Evolutionary conservation across 257 asterid genomes (phyloP), one percentile per base, ranked within the genome.

Genomic region (Capsicum chinense): DNA sequence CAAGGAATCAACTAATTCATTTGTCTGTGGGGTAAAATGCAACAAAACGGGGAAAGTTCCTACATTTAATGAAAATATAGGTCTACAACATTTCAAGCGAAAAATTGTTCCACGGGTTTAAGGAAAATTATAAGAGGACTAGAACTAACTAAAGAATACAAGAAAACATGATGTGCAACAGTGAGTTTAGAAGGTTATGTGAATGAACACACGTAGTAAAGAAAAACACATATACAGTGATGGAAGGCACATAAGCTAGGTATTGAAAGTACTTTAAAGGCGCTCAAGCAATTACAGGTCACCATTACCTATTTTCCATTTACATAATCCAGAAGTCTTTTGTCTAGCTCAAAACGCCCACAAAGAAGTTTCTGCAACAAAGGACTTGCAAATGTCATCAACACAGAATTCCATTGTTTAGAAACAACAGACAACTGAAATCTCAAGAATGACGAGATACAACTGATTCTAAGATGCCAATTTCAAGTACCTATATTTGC

Each of bases 331-430:
- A 95, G 89, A 52, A 95, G 92, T 85, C 88, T 92, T 90, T 92
- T 92, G 85, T 95, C 99, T 5, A 95, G 99, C 94, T 92, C 98
- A 90, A 95, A 95, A 88, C 91, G 97, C 70, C 91, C 91, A 94
- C 99, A 94, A 76, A 95, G 84, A 86, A 86, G 87, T 90, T 89
- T 93, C 99, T 95, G 99, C 92, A 84, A 76, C 7, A 71, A 78
- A 84, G 9, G 42, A 54, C n/a, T 81, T 39, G 64, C 16, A 14
- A 16, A 58, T 71, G 48, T 54, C 66, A 86, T 54, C 50, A 80
- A 10, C 56, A 71, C 63, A 62, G 13, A 17, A 47, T 80, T 76
- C 42, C 37, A 79, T 26, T 16, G 47, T 26, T 82, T 3, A 58
- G 14, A 59, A 47, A 58, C 56, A 42, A 78, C 47, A 11, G 16